Evolutionary conservation across 1,284 basidiomycete genomes (phyloP).

Genomic region (Sporisorium reilianum): DNA sequence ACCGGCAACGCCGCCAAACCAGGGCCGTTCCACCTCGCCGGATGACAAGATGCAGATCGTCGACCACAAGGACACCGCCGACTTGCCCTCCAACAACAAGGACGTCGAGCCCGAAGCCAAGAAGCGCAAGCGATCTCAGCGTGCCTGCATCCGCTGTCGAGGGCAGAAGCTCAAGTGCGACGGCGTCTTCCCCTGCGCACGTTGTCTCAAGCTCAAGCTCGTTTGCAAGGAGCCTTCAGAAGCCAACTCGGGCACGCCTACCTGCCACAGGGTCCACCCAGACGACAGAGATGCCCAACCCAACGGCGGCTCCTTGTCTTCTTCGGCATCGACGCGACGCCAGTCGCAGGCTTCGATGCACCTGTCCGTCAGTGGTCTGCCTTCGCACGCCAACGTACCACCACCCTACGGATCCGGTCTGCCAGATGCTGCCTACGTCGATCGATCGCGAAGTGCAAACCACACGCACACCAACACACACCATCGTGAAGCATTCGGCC

Average conservation of each 20-base stretch:
- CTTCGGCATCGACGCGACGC: constrained; percentile 21
- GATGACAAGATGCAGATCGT: constrained; percentile 26
- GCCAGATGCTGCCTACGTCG: constrained; percentile 8
- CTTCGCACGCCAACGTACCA: constrained; percentile 10
- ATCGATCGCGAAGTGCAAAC: constrained; percentile 4
- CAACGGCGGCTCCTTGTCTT: constrained; percentile 24
- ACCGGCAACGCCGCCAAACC: constrained; percentile 18
- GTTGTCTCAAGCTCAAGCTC: constrained; percentile 50
- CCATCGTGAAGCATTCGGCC: constrained; percentile 7
- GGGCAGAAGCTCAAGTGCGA: constrained; percentile 55
- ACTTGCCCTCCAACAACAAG: constrained; percentile 13
- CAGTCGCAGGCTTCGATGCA: constrained; percentile 27
- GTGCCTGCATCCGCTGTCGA: constrained; percentile 49
- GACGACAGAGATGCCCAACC: constrained; percentile 31
- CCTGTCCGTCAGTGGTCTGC: constrained; percentile 28
- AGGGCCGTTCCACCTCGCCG: constrained; percentile 20
- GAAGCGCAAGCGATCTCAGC: constrained; percentile 51
- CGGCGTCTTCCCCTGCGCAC: constrained; percentile 47
- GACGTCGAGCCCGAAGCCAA: constrained; percentile 44
- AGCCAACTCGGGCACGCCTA: constrained; percentile 20
- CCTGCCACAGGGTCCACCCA: constrained; percentile 27
- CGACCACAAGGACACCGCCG: constrained; percentile 22
- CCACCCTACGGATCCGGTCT: constrained; percentile 8
- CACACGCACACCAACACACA: constrained; percentile 7
- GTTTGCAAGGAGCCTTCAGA: constrained; percentile 51